Base-by-base conservation (phyloP, 1,139 yeast genomes). In the Yamadazyma triangularis region DNA sequence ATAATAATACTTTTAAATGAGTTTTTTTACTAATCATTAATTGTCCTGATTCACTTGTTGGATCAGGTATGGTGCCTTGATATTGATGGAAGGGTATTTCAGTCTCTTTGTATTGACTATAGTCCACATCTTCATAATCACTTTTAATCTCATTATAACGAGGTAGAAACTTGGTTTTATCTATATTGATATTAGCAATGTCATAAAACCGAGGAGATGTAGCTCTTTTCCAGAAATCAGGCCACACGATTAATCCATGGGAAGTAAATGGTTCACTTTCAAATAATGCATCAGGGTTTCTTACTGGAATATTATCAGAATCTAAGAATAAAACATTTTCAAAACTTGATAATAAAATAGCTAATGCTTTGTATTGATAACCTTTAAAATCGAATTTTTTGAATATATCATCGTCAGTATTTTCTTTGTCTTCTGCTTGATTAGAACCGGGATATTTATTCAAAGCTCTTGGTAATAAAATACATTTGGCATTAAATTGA, bases 11-110 rank as follows among this genome's bases (percentile, higher is more conserved):
- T 41, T 72, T 71, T 34, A 76, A 65, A 53, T 87, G 95, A 1
- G 73, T 64, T 19, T 62, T 59, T 51, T 86, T 86, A 34, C 79
- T 72, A 16, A 85, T 66, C 70, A 82, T 65, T 33, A 87, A 51
- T 56, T 86, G 95, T 3, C 96, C 95, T 8, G 89, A 79, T 53
- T 87, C 95, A 4, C 84, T 76, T 3, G 87, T 73, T 14, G 84
- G 85, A 46, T 83, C 93, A 2, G 95, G 94, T 26, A 86, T 73
- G 5, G 89, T 70, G 4, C 86, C 86, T 36, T 66, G 60, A 29
- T 79, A 62, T 46, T 81, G 86, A 47, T 82, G 89, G 42, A 77
- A 65, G 13, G 89, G 85, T 2, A 73, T 61, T 13, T 62, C 39
- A 13, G 43, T 31, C 19, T 41, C 31, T 9, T 42, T 39, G 5